Percentiles rank a stretch among this genome's conserved stretches.
Evolutionary conservation across 2,329 filamentous ascomycete species (phyloP).

Genomic region (Colletotrichum sp.): DNA sequence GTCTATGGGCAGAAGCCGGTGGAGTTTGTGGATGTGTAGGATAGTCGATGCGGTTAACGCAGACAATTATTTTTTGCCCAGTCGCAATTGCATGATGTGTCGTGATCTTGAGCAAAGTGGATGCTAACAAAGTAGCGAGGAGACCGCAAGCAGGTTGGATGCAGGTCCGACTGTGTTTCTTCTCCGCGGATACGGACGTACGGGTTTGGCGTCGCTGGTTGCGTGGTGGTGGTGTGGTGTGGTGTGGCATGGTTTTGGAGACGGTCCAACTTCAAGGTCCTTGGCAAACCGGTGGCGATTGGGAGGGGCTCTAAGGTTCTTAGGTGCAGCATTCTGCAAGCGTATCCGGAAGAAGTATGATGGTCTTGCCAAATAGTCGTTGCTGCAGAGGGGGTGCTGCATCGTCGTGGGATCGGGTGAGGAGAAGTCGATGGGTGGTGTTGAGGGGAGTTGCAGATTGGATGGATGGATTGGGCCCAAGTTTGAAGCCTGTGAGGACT

Average conservation of each 20-base stretch:
- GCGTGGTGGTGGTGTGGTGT: neutral
- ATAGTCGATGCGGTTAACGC: neutral
- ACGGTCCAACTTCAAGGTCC: neutral
- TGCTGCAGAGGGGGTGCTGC: neutral
- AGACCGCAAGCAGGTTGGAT: neutral
- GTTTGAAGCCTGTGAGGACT: neutral
- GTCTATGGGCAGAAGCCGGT: conserved; percentile 57
- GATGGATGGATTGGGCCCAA: neutral
- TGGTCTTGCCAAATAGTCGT: neutral
- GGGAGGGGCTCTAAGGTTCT: neutral
- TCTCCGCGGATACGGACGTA: neutral
- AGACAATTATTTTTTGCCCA: neutral
- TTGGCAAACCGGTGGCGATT: neutral
- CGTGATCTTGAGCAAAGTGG: neutral
- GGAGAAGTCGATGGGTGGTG: neutral
- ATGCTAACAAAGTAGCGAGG: neutral
- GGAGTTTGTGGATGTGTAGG: neutral
- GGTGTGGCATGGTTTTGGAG: neutral
- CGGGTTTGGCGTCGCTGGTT: neutral
- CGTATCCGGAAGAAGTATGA: neutral
- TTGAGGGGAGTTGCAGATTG: neutral
- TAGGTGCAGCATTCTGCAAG: neutral
- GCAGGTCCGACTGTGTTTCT: neutral
- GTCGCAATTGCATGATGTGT: neutral
- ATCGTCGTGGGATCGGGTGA: neutral